Evolutionary conservation across 306 rosid genomes (phyloP).

Genomic region (Pyrus betulifolia): DNA sequence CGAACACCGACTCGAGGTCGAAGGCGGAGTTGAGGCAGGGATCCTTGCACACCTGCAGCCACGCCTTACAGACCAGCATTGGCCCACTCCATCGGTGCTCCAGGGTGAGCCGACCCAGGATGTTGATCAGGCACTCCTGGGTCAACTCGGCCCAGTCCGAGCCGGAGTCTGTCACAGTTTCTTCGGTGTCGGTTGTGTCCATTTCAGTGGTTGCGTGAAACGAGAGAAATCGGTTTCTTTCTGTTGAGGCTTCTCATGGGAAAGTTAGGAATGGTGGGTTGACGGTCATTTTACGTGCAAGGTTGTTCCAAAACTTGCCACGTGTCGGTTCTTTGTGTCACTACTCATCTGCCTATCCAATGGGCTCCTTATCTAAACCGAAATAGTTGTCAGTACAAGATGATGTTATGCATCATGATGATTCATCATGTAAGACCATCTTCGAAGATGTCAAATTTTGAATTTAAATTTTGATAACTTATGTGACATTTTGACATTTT

Average conservation of each 20-base stretch:
- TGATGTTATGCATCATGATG: too few relatives aligned
- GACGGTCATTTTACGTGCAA: not conserved
- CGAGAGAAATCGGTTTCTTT: not conserved
- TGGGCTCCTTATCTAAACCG: not conserved
- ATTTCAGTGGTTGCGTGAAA: not conserved
- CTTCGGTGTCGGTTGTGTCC: slow-evolving; percentile 18
- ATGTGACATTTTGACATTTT: too few relatives aligned
- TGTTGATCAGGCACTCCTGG: slow-evolving; percentile 59
- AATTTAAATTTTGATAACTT: too few relatives aligned
- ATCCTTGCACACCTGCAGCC: slow-evolving; percentile 62
- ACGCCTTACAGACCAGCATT: slow-evolving; percentile 67
- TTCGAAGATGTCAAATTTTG: too few relatives aligned
- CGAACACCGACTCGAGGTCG: slow-evolving; percentile 54
- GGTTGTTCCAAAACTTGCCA: not conserved
- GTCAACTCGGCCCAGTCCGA: slow-evolving; percentile 74
- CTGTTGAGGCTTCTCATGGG: not conserved
- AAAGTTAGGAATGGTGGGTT: not conserved
- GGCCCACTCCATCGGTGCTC: slow-evolving; percentile 69
- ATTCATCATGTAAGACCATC: too few relatives aligned
- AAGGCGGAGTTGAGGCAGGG: slow-evolving; percentile 52
- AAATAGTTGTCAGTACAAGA: too few relatives aligned
- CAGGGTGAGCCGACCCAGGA: slow-evolving; percentile 58
- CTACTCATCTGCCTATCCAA: not conserved
- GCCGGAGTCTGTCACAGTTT: slow-evolving; percentile 1
- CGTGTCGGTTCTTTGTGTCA: not conserved